These are phyloP conservation scores for Aspergillus awamori DNA, from an alignment of 2,329 filamentous ascomycete genomes.

Conservation along the genomic window DNA sequence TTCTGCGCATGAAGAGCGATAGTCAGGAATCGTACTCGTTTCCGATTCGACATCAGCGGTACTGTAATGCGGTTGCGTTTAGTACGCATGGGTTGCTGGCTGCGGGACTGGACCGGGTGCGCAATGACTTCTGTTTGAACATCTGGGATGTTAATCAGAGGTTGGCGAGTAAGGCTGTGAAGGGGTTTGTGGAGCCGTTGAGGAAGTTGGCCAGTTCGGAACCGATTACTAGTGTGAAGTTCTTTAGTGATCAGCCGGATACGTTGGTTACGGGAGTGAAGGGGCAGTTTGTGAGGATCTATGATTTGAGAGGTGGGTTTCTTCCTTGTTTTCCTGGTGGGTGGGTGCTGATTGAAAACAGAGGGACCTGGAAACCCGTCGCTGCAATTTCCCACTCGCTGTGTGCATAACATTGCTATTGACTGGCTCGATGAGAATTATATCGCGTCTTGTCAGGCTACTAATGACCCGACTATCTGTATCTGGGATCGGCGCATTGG, in stretches of 20 bases:
- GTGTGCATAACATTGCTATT: conserved; percentile 66
- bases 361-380: conserved; percentile 44
- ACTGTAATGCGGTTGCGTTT: conserved; percentile 67
- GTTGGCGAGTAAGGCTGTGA: conserved; percentile 39
- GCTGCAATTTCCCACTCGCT: conserved; percentile 58
- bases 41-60: conserved; percentile 63
- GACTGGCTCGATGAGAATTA: conserved; percentile 67
- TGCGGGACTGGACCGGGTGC: conserved; percentile 63
- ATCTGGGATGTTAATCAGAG: conserved; percentile 63
- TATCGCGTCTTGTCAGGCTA: conserved; percentile 60
- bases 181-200: conserved; percentile 52
- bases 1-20: conserved; percentile 59
- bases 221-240: conserved; percentile 66
- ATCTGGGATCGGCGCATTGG: conserved; percentile 64
- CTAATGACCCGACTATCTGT: conserved; percentile 60
- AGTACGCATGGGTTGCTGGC: conserved; percentile 60
- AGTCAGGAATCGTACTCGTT: conserved; percentile 54
- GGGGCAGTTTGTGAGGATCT: conserved; percentile 62
- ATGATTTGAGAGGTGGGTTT: conserved; percentile 61
- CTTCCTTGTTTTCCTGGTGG: background rate
- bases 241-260: conserved; percentile 62
- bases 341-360: conserved; percentile 17
- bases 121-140: conserved; percentile 67
- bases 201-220: conserved; percentile 64
- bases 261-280: conserved; percentile 64